phyloP scores from a whole-genome alignment of 2,329 filamentous ascomycete genomes.

The Verticillium nonalfalfae region DNA sequence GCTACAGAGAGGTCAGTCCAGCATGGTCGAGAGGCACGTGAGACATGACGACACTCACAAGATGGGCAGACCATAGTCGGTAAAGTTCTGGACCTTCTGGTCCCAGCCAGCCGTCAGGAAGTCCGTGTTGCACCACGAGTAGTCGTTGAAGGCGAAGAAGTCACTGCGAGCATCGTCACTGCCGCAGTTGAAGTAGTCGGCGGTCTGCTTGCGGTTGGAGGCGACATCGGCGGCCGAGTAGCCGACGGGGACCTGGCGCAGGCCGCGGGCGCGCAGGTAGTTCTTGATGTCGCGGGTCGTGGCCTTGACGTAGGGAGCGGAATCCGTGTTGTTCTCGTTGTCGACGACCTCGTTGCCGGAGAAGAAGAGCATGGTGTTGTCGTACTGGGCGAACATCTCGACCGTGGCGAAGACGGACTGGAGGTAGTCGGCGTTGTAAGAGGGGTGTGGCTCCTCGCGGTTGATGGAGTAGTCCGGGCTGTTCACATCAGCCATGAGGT shows the following conservation, averaged over 20 bases:
- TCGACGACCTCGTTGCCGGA: constrained; percentile 79
- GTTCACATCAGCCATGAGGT: constrained; percentile 88
- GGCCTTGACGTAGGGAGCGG: constrained; percentile 72
- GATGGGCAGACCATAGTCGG: constrained; percentile 78
- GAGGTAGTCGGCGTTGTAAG: constrained; percentile 84
- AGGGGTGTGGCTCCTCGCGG: constrained; percentile 62
- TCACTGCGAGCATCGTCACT: constrained; percentile 76
- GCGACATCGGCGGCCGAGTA: constrained; percentile 77
- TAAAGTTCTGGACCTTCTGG: constrained; percentile 82
- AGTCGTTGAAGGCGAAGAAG: constrained; percentile 87
- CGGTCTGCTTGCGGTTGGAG: constrained; percentile 79
- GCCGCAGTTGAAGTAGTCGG: constrained; percentile 91
- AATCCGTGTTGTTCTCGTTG: constrained; percentile 54
- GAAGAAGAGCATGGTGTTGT: constrained; percentile 84
- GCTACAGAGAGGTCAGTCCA: constrained; percentile 21
- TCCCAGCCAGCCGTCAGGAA: constrained; percentile 74
- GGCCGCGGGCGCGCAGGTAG: constrained; percentile 56
- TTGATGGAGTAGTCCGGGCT: constrained; percentile 85
- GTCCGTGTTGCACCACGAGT: constrained; percentile 75
- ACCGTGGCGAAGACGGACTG: constrained; percentile 82
- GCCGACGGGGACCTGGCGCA: constrained; percentile 66
- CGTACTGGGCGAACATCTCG: constrained; percentile 74
- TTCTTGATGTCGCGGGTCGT: constrained; percentile 71
- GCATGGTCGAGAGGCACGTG: too few relatives aligned
- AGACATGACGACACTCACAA: constrained; percentile 43